Evolutionary conservation across 257 asterid species (phyloP).

Genomic region (Datura wrightii): DNA sequence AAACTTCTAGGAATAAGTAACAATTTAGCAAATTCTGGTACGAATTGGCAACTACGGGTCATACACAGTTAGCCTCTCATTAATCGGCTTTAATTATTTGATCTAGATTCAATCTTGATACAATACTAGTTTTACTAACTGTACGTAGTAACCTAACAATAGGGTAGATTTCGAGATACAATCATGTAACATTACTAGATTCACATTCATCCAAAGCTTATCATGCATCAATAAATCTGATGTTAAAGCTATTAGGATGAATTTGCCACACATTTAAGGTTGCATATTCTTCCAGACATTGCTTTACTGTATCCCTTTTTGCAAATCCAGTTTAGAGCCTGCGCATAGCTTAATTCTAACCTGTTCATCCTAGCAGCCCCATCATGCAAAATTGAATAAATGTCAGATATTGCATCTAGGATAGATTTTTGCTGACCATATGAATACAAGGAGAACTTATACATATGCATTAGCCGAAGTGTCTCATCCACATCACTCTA

Average conservation of each 20-base stretch:
- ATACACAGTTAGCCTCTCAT: not conserved
- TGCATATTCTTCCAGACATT: conserved; percentile 95
- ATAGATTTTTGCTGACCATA: conserved; percentile 91
- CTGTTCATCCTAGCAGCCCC: conserved; percentile 86
- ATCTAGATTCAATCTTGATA: not conserved
- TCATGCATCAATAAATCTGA: conserved; percentile 80
- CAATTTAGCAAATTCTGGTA: not conserved
- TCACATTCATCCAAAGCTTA: not conserved
- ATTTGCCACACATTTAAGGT: conserved; percentile 98
- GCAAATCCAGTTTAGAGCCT: conserved; percentile 97
- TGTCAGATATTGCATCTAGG: conserved; percentile 94
- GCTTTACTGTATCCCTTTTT: conserved; percentile 99
- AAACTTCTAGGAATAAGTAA: not conserved
- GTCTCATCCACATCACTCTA: conserved; percentile 99
- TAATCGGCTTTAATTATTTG: not conserved
- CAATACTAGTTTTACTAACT: not conserved
- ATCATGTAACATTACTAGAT: not conserved
- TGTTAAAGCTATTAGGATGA: conserved; percentile 92
- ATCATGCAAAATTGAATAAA: conserved; percentile 90
- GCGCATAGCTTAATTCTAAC: conserved; percentile 89
- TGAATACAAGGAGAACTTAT: conserved; percentile 93
- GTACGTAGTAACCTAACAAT: not conserved
- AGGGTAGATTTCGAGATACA: not conserved
- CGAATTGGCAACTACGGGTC: not conserved
- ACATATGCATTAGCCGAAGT: conserved; percentile 97